A percentile compares a stretch with the other conserved stretches of the same genome.
Conservation (phyloP, 805 yeast species). For the Citeromyces matritensis region DNA sequence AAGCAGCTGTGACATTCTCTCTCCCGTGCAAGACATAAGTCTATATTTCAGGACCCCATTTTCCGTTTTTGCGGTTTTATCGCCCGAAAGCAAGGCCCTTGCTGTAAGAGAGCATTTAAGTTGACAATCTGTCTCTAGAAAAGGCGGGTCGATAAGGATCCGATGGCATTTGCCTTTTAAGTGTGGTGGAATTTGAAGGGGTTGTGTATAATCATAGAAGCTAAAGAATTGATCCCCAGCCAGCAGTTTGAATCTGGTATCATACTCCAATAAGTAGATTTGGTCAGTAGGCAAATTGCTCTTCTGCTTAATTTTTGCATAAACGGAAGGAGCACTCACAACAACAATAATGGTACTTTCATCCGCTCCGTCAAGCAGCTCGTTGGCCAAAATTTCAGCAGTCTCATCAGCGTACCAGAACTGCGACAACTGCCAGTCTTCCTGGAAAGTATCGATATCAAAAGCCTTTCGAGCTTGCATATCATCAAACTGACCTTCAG, state of each 20-base stretch:
- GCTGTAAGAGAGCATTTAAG: slow-evolving; percentile 52
- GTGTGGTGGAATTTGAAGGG: slow-evolving; percentile 41
- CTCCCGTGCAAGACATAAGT: slow-evolving; percentile 76
- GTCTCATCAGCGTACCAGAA: slow-evolving; percentile 79
- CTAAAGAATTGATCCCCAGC: slow-evolving; percentile 56
- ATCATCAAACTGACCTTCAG: slow-evolving; percentile 40
- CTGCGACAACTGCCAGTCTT: slow-evolving; percentile 91
- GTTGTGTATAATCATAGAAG: slow-evolving; percentile 63
- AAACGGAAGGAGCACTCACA: slow-evolving; percentile 85
- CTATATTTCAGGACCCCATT: slow-evolving; percentile 26
- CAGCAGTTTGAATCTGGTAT: slow-evolving; percentile 57
- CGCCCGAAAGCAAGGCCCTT: slow-evolving; percentile 31
- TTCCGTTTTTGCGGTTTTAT: slow-evolving; percentile 20
- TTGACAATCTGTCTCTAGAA: slow-evolving; percentile 72
- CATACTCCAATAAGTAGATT: slow-evolving; percentile 67
- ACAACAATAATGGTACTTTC: slow-evolving; percentile 56
- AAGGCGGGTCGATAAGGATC: slow-evolving; percentile 78
- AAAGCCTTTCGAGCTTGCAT: slow-evolving; percentile 6
- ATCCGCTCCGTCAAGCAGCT: slow-evolving; percentile 65
- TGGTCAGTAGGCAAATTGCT: slow-evolving; percentile 46
- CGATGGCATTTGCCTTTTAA: slow-evolving; percentile 54
- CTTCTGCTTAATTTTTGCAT: slow-evolving; percentile 55
- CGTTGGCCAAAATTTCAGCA: slow-evolving; percentile 52
- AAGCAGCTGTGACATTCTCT: slow-evolving; percentile 64
- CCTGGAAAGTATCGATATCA: slow-evolving; percentile 60